Conservation (phyloP, 1,284 basidiomycete species). For the Pholiota adiposa region DNA sequence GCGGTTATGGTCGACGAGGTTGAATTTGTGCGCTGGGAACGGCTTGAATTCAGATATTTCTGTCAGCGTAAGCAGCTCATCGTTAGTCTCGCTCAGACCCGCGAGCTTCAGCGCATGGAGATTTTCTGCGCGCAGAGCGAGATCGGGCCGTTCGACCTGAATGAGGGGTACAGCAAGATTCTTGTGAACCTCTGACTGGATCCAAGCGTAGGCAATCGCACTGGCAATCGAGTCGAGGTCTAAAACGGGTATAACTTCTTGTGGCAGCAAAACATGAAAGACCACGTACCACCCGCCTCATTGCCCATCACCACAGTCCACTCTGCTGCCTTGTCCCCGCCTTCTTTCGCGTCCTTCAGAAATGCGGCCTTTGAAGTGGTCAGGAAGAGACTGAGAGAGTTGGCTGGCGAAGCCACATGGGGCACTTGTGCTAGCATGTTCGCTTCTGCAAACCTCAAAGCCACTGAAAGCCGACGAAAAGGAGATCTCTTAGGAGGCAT, state of each 20-base stretch:
- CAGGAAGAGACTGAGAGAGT: conserved; percentile 43
- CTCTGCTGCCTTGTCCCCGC: conserved; percentile 33
- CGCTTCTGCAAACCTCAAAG: conserved; percentile 30
- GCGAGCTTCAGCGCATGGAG: conserved; percentile 69
- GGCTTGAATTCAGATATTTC: conserved; percentile 52
- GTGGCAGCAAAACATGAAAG: conserved; percentile 14
- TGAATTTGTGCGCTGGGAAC: conserved; percentile 70
- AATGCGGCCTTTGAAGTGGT: conserved; percentile 41
- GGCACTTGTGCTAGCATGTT: conserved; percentile 24
- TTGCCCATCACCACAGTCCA: conserved; percentile 92
- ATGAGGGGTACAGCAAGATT: conserved; percentile 72
- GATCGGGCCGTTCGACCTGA: conserved; percentile 71
- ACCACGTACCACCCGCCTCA: conserved; percentile 83
- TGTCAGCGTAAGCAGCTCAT: conserved; percentile 60
- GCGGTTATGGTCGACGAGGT: conserved; percentile 89
- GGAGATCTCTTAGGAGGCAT: conserved; percentile 27
- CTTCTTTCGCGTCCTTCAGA: conserved; percentile 38
- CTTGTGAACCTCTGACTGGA: conserved; percentile 55
- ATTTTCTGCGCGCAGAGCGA: conserved; percentile 88
- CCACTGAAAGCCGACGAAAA: conserved; percentile 37
- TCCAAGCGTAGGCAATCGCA: conserved; percentile 82
- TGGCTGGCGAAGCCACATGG: conserved; percentile 17
- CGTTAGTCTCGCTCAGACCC: conserved; percentile 48
- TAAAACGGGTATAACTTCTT: conserved; percentile 33
- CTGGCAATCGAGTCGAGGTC: conserved; percentile 90